Evolutionary conservation across 768 basidiomycete genomes (phyloP).

Genomic region (Mrakia gelida): DNA sequence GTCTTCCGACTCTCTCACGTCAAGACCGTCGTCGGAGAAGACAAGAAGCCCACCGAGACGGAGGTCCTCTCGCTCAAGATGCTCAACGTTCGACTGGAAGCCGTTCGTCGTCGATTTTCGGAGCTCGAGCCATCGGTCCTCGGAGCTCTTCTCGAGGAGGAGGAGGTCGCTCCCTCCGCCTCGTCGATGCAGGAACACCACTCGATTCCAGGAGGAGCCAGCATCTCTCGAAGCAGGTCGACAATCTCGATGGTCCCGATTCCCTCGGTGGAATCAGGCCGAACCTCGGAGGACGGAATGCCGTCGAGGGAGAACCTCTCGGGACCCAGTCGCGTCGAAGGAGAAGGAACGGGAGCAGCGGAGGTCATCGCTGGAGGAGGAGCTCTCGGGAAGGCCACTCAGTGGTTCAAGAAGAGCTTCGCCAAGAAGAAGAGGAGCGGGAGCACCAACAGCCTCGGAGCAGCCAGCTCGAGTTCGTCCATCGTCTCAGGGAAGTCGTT

Average conservation of each 20-base stretch:
- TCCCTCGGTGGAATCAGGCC: not conserved
- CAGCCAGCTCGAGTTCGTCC: not conserved
- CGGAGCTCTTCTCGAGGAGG: conserved; percentile 36
- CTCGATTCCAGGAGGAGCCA: conserved; percentile 1
- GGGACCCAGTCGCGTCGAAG: not conserved
- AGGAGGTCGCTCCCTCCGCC: conserved; percentile 16
- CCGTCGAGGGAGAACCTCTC: conserved; percentile 10
- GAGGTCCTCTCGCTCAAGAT: conserved; percentile 44
- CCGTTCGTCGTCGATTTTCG: conserved; percentile 47
- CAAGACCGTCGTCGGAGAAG: conserved; percentile 34
- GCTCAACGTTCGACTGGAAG: conserved; percentile 47
- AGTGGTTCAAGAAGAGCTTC: conserved; percentile 33
- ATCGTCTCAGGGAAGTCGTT: conserved; percentile 21
- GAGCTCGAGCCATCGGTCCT: conserved; percentile 46
- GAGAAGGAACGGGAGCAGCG: not conserved
- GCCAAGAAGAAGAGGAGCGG: conserved; percentile 25
- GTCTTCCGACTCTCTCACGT: conserved; percentile 49
- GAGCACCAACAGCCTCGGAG: conserved; percentile 4
- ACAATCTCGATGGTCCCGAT: conserved; percentile 31
- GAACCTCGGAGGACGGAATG: conserved; percentile 7
- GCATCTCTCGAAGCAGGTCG: conserved; percentile 22
- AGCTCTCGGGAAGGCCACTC: conserved; percentile 30
- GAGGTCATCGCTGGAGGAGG: conserved; percentile 25
- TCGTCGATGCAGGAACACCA: not conserved
- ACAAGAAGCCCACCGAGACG: conserved; percentile 31